These are phyloP conservation scores for Agaricales sp. DNA, from an alignment of 1,284 basidiomycete species.

Conservation along the genomic window DNA sequence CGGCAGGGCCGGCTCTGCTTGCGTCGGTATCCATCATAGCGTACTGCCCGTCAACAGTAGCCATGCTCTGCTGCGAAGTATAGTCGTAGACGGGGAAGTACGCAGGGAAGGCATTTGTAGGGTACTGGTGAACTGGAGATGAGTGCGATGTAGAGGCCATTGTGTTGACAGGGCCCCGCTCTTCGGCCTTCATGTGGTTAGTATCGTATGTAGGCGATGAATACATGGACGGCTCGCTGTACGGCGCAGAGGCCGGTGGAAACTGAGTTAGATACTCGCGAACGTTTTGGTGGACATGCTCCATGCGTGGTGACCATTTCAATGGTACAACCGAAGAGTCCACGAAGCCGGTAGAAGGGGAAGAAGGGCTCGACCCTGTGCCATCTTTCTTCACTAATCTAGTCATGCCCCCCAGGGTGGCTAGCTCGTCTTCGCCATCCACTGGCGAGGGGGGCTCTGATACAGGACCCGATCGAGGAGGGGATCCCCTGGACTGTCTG, in stretches of 20 bases:
- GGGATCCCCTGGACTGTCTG: slow-evolving; percentile 34
- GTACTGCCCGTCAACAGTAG: neutral
- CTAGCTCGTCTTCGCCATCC: slow-evolving; percentile 59
- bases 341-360: neutral
- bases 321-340: neutral
- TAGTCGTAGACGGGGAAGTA: slow-evolving; percentile 3
- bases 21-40: neutral
- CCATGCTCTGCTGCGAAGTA: neutral
- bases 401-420: slow-evolving; percentile 61
- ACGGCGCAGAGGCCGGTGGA: neutral
- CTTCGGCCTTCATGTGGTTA: neutral
- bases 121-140: neutral
- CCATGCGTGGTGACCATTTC: neutral
- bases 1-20: neutral
- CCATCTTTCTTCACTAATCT: slow-evolving; percentile 46
- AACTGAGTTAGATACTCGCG: neutral
- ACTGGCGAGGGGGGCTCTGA: slow-evolving; percentile 38
- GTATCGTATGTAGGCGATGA: neutral
- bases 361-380: neutral
- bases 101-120: neutral
- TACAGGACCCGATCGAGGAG: slow-evolving; percentile 31
- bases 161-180: neutral
- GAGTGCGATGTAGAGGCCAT: neutral
- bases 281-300: neutral
- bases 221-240: neutral